A percentile compares a stretch with the other conserved stretches of the same genome.
Evolutionary conservation across 2,329 filamentous ascomycete genomes (phyloP).

Genomic region (Phymatotrichopsis omnivora): DNA sequence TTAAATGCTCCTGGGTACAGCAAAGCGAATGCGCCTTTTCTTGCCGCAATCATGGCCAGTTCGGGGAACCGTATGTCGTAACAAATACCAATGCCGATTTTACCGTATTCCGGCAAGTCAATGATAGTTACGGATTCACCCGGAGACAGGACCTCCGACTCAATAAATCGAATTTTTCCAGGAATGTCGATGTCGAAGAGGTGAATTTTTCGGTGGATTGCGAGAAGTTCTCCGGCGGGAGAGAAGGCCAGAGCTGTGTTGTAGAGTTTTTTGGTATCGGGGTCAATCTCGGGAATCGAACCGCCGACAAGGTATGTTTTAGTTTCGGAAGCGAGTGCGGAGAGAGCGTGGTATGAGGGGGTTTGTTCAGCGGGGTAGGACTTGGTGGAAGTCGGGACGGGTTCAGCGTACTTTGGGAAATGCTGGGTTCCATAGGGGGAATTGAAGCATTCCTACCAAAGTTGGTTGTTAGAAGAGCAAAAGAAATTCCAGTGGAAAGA

Average conservation of each 20-base stretch:
- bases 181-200: slow-evolving; percentile 98
- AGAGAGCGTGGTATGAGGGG: slow-evolving; percentile 77
- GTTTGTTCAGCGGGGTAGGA: not conserved
- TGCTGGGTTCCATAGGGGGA: slow-evolving; percentile 77
- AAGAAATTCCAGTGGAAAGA: too few relatives aligned
- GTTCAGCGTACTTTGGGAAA: slow-evolving; percentile 88
- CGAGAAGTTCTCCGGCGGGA: slow-evolving; percentile 68
- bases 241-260: slow-evolving; percentile 83
- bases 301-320: slow-evolving; percentile 77
- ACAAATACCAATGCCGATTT: slow-evolving; percentile 82
- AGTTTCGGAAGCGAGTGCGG: slow-evolving; percentile 66
- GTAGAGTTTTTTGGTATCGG: slow-evolving; percentile 59
- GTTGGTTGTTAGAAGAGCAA: too few relatives aligned
- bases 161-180: slow-evolving; percentile 81
- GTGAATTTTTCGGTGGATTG: slow-evolving; percentile 84
- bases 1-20: slow-evolving; percentile 98
- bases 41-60: slow-evolving; percentile 75
- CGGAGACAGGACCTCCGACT: slow-evolving; percentile 77
- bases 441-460: slow-evolving; percentile 84
- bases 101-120: slow-evolving; percentile 79
- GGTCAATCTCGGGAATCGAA: slow-evolving; percentile 76
- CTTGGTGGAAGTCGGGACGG: slow-evolving; percentile 60
- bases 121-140: slow-evolving; percentile 79
- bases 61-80: slow-evolving; percentile 98
- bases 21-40: slow-evolving; percentile 70